Base-by-base conservation (phyloP, 2,329 filamentous ascomycete species). In the Sordariomycetes sp. region DNA sequence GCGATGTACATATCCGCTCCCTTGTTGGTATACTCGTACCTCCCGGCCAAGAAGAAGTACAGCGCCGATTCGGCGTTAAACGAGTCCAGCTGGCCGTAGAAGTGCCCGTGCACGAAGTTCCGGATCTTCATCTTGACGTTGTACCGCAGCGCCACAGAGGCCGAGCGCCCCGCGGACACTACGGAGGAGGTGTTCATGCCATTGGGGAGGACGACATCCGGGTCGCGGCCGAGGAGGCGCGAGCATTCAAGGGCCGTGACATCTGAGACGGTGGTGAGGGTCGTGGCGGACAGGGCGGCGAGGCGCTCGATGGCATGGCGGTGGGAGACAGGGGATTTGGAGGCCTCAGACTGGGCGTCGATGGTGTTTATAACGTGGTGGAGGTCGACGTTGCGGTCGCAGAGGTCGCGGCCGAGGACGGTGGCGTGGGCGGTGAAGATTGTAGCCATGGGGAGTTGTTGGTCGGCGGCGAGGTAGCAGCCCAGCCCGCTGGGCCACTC, bases 1-100 rank as follows among this genome's bases (percentile, higher is more conserved):
- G 99, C 94, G 65, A 99, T 96, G 73, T 97, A 99, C 94, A 99
- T 97, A 73, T 99, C 94, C 11, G 97, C 93, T 68, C 94, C 94
- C 76, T 99, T 99, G 70, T 99, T 99, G 63, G 93, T 81, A 80
- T 93, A 99, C 73, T 99, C 94, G 69, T 99, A 99, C 62, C 94
- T 88, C 61, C 94, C 94, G 8, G 94, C 89, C 3, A 92, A 97
- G 78, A 99, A 99, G 75, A 97, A 88, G 75, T 97, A 99, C 40
- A 99, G 82, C 0, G 94, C 97, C 72, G 97, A 96, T 60, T 97
- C 92, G 18, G 91, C 86, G 61, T 97, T 90, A 64, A 97, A 97
- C 12, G 20, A n/a, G 69, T 99, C 92, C 70, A 96, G 95, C 74
- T 97, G 92, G 11, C 94, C 94, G 69, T 97, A 97, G 74, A 99